Evolutionary conservation across 106 monocot genomes (phyloP), one percentile per base, ranked within the genome.

Genomic region (Gastrodia elata): DNA sequence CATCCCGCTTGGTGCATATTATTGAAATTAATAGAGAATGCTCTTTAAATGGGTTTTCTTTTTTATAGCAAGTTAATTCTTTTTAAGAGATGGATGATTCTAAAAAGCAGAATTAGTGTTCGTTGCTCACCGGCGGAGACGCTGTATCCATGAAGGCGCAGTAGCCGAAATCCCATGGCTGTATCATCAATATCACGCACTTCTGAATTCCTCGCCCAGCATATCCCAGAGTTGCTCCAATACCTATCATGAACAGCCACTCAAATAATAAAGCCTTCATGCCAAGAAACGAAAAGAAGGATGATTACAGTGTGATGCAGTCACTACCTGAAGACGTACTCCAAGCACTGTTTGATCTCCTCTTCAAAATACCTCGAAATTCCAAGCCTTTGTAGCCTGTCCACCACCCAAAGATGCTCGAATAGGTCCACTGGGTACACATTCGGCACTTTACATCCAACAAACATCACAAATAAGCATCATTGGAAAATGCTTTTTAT

Each of bases 401-500:
- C 98, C 2, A 98, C 85, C 0, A 67, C 87, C 98, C 98, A 98
- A 6, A 98, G 48, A 52, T 85, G 93, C 82, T 98, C 93, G 78
- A 98, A 98, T n/a, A 98, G 68, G 68, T 98, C 98, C 1, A 98
- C 88, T 16, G 98, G 98, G 68, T 98, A 91, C 36, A 98, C 98
- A 80, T 93, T 98, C 8, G 98, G 98, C 3, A 91, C 98, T 98
- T 65, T 4, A 68, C 3, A 7, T 14, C 3, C n/a, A 28, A 15
- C 13, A 77, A 32, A 58, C 6, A 39, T 5, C 41, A 42, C 40
- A 49, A 16, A 57, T n/a, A n/a, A 40, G 59, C 39, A 27, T 46
- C 24, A 57, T 49, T 32, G 42, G 0, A 25, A 78, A 35, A 16
- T 58, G 39, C 32, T 18, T 26, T 10, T 61, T 6, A 38, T 38